Evolutionary conservation across 176 grass and related monocot species (phyloP).

Genomic region (Guadua angustifolia): DNA sequence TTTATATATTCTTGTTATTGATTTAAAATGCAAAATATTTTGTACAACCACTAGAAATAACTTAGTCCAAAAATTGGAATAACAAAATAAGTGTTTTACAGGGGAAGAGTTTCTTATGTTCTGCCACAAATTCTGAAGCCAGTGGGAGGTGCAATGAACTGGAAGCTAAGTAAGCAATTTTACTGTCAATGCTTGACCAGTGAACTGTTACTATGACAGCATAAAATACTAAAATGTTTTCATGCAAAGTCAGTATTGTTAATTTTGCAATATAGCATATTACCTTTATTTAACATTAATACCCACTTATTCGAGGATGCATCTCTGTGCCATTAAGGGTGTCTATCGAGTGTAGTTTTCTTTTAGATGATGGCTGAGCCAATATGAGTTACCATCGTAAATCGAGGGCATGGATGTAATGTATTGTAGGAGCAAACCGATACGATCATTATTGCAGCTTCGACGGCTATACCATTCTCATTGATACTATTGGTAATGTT

Average conservation of each 20-base stretch:
- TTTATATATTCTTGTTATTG: not conserved
- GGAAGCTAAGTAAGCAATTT: conserved; percentile 47
- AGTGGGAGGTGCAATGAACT: not conserved
- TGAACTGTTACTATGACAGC: not conserved
- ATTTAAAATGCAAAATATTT: not conserved
- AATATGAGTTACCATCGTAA: not conserved
- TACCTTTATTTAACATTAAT: conserved; percentile 9
- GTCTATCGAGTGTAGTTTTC: not conserved
- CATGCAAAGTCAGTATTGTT: not conserved
- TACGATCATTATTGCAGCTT: not conserved
- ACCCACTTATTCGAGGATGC: not conserved
- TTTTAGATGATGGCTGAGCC: not conserved
- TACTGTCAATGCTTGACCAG: not conserved
- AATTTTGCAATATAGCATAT: not conserved
- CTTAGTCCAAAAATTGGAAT: conserved; percentile 2
- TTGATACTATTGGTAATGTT: not conserved
- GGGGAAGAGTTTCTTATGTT: conserved; percentile 46
- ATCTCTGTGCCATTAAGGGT: not conserved
- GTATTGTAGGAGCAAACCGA: not conserved
- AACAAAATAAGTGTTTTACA: conserved; percentile 37
- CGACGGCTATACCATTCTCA: not conserved
- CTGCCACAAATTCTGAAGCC: conserved; percentile 6
- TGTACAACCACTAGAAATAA: conserved; percentile 7
- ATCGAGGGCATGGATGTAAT: conserved; percentile 1
- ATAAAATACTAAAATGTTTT: conserved; percentile 21